Evolutionary conservation across 1,284 basidiomycete species (phyloP).

Genomic region (Ganoderma sinense): DNA sequence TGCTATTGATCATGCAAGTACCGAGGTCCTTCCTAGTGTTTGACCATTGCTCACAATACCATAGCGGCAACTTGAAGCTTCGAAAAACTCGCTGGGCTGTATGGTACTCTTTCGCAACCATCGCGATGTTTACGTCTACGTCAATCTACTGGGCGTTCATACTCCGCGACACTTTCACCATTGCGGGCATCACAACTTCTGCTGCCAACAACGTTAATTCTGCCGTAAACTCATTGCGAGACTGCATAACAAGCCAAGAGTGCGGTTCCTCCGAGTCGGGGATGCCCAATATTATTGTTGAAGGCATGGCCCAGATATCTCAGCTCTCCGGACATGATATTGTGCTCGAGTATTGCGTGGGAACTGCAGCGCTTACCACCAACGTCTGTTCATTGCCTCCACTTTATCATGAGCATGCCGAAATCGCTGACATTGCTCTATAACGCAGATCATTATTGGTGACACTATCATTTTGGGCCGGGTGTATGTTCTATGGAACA

Average conservation of each 20-base stretch:
- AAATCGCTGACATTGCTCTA: not conserved
- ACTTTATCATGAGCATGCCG: no score
- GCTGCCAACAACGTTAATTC: not conserved
- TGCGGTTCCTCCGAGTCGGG: no score
- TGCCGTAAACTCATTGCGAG: not conserved
- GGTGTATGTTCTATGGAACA: not conserved
- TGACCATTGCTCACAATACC: not conserved
- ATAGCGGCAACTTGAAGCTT: not conserved
- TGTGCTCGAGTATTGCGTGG: not conserved
- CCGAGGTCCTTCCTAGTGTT: no score
- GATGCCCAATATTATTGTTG: no score
- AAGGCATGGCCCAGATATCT: no score
- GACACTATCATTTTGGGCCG: not conserved
- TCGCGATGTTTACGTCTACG: not conserved
- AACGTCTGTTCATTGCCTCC: not conserved
- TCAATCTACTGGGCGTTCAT: not conserved
- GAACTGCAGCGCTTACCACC: not conserved
- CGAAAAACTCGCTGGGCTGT: not conserved
- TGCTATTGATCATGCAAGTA: not conserved
- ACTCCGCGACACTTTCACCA: not conserved
- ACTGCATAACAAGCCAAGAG: no score
- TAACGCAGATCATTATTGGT: not conserved
- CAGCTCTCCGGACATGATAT: not conserved
- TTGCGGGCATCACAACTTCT: not conserved
- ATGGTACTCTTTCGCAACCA: not conserved